A percentile compares a stretch with the other conserved stretches of the same genome.
Conservation (phyloP, 352 stramenopile species). For the Saprolegnia diclina region DNA sequence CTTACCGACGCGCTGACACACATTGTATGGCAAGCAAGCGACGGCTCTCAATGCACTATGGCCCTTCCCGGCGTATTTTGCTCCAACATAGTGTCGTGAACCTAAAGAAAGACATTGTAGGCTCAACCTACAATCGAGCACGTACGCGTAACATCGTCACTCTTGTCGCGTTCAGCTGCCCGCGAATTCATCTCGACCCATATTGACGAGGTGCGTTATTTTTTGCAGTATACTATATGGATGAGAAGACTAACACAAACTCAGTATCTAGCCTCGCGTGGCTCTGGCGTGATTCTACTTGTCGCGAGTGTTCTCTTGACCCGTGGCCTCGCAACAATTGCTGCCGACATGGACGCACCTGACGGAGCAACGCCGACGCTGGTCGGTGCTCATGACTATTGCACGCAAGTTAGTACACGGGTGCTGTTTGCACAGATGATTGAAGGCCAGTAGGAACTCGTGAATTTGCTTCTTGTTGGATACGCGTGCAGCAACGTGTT, state of each 20-base stretch:
- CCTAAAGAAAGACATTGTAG: neutral
- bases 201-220: slow-evolving; percentile 6
- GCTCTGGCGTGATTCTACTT: slow-evolving; percentile 67
- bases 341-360: slow-evolving; percentile 77
- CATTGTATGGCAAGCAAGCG: slow-evolving; percentile 60
- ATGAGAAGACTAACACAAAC: slow-evolving; percentile 20
- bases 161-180: neutral
- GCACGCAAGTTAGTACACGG: slow-evolving; percentile 49
- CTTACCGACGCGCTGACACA: slow-evolving; percentile 48
- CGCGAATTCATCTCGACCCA: slow-evolving; percentile 9
- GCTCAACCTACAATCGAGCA: neutral
- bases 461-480: slow-evolving; percentile 94
- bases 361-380: slow-evolving; percentile 44
- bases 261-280: slow-evolving; percentile 45
- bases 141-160: neutral
- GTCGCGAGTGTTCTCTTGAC: slow-evolving; percentile 61
- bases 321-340: slow-evolving; percentile 48
- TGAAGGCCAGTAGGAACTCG: slow-evolving; percentile 63
- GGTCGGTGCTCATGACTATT: slow-evolving; percentile 85
- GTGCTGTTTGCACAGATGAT: neutral
- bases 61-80: slow-evolving; percentile 32
- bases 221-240: slow-evolving; percentile 27
- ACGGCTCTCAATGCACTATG: slow-evolving; percentile 34
- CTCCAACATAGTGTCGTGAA: neutral
- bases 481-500: slow-evolving; percentile 93